Conservation (phyloP, 441 rosid genomes). For the Eugenia klotzschiana region DNA sequence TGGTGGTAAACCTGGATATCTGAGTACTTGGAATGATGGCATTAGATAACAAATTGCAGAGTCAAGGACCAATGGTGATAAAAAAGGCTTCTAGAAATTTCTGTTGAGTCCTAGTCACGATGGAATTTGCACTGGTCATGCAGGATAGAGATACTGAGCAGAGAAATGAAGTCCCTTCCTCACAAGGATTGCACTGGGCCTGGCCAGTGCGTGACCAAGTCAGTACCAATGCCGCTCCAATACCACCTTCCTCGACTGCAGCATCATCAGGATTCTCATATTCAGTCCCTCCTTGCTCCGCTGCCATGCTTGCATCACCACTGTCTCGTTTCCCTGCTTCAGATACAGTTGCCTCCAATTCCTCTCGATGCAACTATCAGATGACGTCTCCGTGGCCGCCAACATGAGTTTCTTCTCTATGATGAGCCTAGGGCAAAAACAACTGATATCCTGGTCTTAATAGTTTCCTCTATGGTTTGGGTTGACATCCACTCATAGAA, state of each 20-base stretch:
- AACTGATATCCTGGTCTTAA: neutral
- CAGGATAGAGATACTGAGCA: constrained; percentile 51
- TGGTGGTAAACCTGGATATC: neutral
- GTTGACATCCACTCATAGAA: neutral
- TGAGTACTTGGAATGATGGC: neutral
- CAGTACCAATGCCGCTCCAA: constrained; percentile 15
- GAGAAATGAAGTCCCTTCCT: constrained; percentile 26
- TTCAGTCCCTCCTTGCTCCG: constrained; percentile 24
- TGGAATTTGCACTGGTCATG: neutral
- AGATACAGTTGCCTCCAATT: constrained; percentile 7
- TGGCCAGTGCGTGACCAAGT: constrained; percentile 19
- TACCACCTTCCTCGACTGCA: constrained; percentile 41
- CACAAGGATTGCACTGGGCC: constrained; percentile 15
- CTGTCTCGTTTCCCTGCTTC: constrained; percentile 5
- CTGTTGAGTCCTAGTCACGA: neutral
- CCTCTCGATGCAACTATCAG: neutral
- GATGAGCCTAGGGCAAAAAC: neutral
- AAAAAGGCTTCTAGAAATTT: neutral
- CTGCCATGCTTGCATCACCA: constrained; percentile 18
- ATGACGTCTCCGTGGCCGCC: neutral
- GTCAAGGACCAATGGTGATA: neutral
- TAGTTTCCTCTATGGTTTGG: neutral
- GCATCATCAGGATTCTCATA: constrained; percentile 75
- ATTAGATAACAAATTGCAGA: neutral
- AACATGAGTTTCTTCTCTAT: neutral